These are phyloP conservation scores for Marchantia paleacea DNA, from an alignment of 225 moss, liverwort and hornwort genomes.

Conservation along the genomic window DNA sequence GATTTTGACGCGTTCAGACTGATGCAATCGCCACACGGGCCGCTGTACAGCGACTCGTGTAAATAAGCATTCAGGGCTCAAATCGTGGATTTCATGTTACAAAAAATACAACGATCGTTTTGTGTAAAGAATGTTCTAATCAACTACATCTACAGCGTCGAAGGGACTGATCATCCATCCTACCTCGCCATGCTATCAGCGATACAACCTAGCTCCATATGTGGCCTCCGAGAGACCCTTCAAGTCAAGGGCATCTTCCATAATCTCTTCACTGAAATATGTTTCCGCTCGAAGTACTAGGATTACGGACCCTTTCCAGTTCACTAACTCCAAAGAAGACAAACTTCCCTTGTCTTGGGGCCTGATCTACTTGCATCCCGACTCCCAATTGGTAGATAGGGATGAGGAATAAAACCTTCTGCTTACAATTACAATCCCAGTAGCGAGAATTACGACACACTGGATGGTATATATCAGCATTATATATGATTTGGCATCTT, in stretches of 20 bases:
- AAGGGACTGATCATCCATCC: not conserved
- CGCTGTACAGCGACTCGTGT: too few relatives aligned
- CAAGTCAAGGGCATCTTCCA: not conserved
- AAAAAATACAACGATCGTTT: conserved; percentile 25
- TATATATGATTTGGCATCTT: not conserved
- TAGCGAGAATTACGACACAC: not conserved
- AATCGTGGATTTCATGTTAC: conserved; percentile 37
- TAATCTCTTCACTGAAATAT: not conserved
- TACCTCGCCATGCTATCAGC: not conserved
- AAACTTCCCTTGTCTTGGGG: not conserved
- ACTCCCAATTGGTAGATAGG: not conserved
- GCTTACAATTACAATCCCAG: conserved; percentile 16
- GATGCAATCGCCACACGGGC: too few relatives aligned
- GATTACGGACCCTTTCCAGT: not conserved
- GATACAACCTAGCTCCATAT: not conserved
- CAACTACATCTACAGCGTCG: conserved; percentile 5
- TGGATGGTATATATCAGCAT: not conserved
- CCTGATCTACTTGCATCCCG: not conserved
- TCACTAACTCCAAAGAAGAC: not conserved
- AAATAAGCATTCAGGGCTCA: not conserved
- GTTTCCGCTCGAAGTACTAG: not conserved
- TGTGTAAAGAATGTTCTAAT: conserved; percentile 39
- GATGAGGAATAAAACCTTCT: not conserved
- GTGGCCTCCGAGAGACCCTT: conserved; percentile 5
- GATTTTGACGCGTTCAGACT: too few relatives aligned